These are phyloP conservation scores for Arachnomyces sp. DNA, from an alignment of 2,329 filamentous ascomycete species.

Conservation along the genomic window DNA sequence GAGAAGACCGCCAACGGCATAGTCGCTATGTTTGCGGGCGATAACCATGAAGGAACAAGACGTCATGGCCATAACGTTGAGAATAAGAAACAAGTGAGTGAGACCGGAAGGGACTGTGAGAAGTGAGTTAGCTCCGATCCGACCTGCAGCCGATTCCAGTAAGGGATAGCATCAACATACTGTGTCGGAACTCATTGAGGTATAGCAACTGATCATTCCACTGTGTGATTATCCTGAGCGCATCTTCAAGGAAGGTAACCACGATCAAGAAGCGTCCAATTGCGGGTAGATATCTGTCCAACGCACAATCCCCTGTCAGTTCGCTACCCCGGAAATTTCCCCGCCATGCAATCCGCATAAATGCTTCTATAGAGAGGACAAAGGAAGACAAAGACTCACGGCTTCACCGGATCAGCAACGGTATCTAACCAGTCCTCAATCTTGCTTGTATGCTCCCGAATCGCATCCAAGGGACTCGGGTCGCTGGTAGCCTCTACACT, in stretches of 20 bases:
- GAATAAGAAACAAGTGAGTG: slow-evolving; percentile 84
- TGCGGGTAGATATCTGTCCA: slow-evolving; percentile 72
- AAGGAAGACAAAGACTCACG: slow-evolving; percentile 54
- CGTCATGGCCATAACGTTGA: slow-evolving; percentile 84
- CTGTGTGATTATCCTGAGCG: slow-evolving; percentile 91
- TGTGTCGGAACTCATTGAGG: slow-evolving; percentile 83
- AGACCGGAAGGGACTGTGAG: slow-evolving; percentile 70
- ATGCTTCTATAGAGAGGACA: slow-evolving; percentile 3
- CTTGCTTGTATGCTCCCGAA: slow-evolving; percentile 94
- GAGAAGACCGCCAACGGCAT: slow-evolving; percentile 83
- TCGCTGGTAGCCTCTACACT: slow-evolving; percentile 55
- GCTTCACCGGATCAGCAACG: slow-evolving; percentile 83
- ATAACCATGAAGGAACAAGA: slow-evolving; percentile 80
- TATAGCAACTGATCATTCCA: slow-evolving; percentile 93
- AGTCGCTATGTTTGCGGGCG: slow-evolving; percentile 82
- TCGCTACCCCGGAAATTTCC: slow-evolving; percentile 3
- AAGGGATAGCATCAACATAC: slow-evolving; percentile 51
- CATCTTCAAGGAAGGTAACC: slow-evolving; percentile 96
- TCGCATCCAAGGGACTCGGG: slow-evolving; percentile 72
- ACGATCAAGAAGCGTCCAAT: slow-evolving; percentile 97
- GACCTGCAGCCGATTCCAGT: background rate
- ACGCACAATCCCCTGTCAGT: slow-evolving; percentile 25
- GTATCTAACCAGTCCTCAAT: slow-evolving; percentile 90
- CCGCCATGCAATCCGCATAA: slow-evolving; percentile 15
- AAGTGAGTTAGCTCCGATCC: background rate